These are phyloP conservation scores for Aspergillus cejpii DNA, from an alignment of 2,329 filamentous ascomycete genomes.

Conservation along the genomic window DNA sequence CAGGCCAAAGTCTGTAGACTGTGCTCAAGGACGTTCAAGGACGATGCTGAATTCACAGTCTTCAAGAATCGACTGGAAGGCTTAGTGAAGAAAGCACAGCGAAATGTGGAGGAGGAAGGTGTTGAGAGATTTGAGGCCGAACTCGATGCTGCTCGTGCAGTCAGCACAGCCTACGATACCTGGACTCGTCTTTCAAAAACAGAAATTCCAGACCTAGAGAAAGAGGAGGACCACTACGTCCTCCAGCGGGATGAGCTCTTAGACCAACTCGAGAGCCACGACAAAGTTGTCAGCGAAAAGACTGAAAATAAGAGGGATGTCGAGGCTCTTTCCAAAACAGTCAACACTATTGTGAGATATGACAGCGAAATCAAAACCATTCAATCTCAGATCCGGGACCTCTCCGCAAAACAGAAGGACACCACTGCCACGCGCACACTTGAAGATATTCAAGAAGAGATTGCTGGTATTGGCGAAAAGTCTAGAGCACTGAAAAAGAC, in stretches of 20 bases:
- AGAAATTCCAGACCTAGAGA: constrained; percentile 64
- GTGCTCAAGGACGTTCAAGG: constrained; percentile 63
- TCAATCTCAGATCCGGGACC: constrained; percentile 64
- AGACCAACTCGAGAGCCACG: constrained; percentile 59
- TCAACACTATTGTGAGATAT: constrained; percentile 67
- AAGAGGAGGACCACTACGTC: constrained; percentile 57
- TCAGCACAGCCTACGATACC: constrained; percentile 63
- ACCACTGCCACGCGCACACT: constrained; percentile 60
- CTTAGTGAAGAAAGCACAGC: constrained; percentile 46
- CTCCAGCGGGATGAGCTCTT: constrained; percentile 56
- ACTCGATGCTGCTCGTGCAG: constrained; percentile 56
- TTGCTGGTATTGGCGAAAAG: constrained; percentile 61
- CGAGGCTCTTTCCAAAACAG: constrained; percentile 68
- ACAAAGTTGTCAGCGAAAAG: constrained; percentile 56
- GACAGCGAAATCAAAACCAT: constrained; percentile 65
- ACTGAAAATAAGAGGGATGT: constrained; percentile 64
- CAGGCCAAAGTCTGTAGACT: constrained; percentile 67
- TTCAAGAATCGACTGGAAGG: constrained; percentile 60
- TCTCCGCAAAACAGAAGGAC: constrained; percentile 68
- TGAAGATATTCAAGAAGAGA: constrained; percentile 76
- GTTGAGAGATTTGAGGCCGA: neutral
- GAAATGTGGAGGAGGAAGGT: constrained; percentile 53
- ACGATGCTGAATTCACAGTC: constrained; percentile 53
- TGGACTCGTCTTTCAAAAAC: constrained; percentile 60
- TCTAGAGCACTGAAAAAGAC: constrained; percentile 57